These are phyloP conservation scores for Calocybe gambosa DNA, from an alignment of 1,284 basidiomycete species.

Conservation along the genomic window DNA sequence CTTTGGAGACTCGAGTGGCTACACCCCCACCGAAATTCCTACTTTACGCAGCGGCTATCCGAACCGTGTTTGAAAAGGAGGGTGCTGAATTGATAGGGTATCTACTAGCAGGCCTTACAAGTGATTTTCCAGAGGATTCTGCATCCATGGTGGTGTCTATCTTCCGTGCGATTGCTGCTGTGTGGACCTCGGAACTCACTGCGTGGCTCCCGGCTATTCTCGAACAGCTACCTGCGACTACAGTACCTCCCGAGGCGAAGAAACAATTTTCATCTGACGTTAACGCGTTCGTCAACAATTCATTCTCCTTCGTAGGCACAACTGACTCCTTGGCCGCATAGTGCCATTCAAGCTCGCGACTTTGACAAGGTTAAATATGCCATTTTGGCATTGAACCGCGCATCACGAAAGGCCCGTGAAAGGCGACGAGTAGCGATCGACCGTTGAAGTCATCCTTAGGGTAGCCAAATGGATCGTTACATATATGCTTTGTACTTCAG, in stretches of 20 bases:
- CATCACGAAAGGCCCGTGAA: constrained; percentile 64
- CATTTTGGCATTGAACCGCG: constrained; percentile 56
- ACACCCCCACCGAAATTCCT: constrained; percentile 53
- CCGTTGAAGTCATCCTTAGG: constrained; percentile 16
- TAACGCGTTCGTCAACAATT: constrained; percentile 48
- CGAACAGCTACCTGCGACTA: constrained; percentile 61
- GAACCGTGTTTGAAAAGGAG: constrained; percentile 64
- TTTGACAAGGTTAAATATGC: constrained; percentile 78
- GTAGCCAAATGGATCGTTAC: not conserved
- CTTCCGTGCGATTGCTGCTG: constrained; percentile 61
- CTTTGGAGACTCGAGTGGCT: constrained; percentile 38
- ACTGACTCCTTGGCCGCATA: constrained; percentile 23
- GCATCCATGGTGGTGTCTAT: constrained; percentile 72
- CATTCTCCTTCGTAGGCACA: constrained; percentile 1
- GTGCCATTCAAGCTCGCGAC: constrained; percentile 57
- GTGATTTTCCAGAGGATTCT: constrained; percentile 86
- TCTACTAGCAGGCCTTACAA: constrained; percentile 74
- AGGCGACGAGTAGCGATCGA: constrained; percentile 45
- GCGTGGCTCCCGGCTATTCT: constrained; percentile 71
- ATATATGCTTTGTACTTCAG: constrained; percentile 1
- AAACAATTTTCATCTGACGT: constrained; percentile 70
- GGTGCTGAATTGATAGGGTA: constrained; percentile 70
- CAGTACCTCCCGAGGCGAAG: constrained; percentile 66
- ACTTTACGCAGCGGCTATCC: constrained; percentile 63
- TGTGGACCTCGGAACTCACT: constrained; percentile 66